A percentile compares a stretch with the other conserved stretches of the same genome.
These are phyloP conservation scores for Fusarium temperatum DNA, from an alignment of 2,329 filamentous ascomycete genomes.

Conservation along the genomic window DNA sequence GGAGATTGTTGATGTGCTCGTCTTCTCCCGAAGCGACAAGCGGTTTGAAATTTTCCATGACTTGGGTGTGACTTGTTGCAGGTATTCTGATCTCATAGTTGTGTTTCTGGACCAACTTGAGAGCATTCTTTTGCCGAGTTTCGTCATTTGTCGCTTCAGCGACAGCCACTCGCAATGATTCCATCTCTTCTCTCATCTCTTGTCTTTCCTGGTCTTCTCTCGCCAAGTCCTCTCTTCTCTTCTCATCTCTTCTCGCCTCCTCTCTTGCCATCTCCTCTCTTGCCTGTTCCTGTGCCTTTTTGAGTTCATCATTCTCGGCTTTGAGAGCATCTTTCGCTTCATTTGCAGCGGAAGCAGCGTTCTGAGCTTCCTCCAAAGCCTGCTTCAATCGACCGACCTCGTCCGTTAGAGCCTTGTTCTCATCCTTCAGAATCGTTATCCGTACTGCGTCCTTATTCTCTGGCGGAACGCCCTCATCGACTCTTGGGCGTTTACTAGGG, in stretches of 20 bases:
- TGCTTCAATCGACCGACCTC: too few relatives aligned
- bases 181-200: too few relatives aligned
- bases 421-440: too few relatives aligned
- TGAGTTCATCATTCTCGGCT: background rate
- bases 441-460: too few relatives aligned
- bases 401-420: too few relatives aligned
- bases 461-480: background rate
- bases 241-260: too few relatives aligned
- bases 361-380: background rate
- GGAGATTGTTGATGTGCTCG: background rate
- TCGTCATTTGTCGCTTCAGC: too few relatives aligned
- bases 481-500: background rate
- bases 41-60: rapidly evolving
- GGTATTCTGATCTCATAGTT: background rate
- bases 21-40: rapidly evolving
- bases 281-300: too few relatives aligned
- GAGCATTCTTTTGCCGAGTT: background rate
- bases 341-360: background rate
- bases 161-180: too few relatives aligned
- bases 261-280: too few relatives aligned
- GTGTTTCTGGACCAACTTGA: background rate
- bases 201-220: too few relatives aligned
- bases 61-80: background rate
- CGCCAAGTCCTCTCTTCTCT: too few relatives aligned
- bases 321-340: background rate